Evolutionary conservation across 1,284 basidiomycete species (phyloP), one percentile per base, ranked within the genome.

Genomic region (Trichosporon sp.): DNA sequence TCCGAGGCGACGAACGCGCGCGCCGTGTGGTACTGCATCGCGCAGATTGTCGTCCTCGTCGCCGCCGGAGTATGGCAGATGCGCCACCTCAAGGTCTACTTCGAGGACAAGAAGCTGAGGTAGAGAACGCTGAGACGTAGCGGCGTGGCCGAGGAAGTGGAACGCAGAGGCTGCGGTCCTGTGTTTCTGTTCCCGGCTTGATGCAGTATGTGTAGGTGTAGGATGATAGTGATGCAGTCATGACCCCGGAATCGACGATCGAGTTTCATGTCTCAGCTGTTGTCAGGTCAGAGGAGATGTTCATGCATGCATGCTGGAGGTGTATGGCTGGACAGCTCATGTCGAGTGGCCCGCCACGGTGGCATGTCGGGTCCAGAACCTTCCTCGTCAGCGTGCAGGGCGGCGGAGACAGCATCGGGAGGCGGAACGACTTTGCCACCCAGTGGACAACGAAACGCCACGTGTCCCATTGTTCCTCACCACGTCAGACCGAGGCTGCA

Each of bases 61-160:
- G 88, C 85, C 19, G 96, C 95, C 1, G 98, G 93, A 77, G 86
- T 88, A 35, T 98, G 96, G 96, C 96, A 98, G 84, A 86, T 98
- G 83, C 87, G 91, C 78, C 93, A 98, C 87, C 86, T 99, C 73
- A 93, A 90, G 86, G 87, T 88, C 72, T 95, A 94, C 87, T 95
- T 95, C 83, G 92, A 93, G 83, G 93, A 94, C 81, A 90, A 93
- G 81, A 94, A 93, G 80, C 90, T 92, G 86, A 86, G 89, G 81
- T 92, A 86, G 66, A 12, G 10, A 26, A 26, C 14, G 14, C 14
- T 4, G 26, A 26, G 26, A 26, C 43, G 16, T n/a, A 32, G 59
- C 6, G 16, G 35, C 6, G 6, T 26, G 8, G 32, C 32, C 6
- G 32, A 63, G 7, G 35, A 37, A 7, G 35, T 10, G 35, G 35